These are phyloP conservation scores for Daedaleopsis nitida DNA, from an alignment of 768 basidiomycete species.

Conservation along the genomic window DNA sequence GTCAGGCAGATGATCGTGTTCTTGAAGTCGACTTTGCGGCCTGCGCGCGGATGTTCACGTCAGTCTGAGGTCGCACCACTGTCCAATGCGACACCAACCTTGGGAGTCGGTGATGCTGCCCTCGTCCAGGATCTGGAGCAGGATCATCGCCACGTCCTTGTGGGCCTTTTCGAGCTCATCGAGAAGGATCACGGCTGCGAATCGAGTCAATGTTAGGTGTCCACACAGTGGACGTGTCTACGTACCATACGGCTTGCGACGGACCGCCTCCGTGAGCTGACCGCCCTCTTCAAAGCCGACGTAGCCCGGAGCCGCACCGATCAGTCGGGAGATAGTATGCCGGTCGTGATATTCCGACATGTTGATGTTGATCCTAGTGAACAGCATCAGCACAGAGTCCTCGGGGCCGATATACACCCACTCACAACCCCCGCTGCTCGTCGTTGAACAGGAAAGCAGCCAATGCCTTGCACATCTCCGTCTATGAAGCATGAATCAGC, in stretches of 20 bases:
- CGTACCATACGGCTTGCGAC: slow-evolving; percentile 59
- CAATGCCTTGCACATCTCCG: slow-evolving; percentile 86
- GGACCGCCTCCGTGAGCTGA: slow-evolving; percentile 68
- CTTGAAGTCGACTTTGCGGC: slow-evolving; percentile 91
- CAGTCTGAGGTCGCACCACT: not conserved
- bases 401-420: slow-evolving; percentile 14
- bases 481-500: slow-evolving; percentile 43
- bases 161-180: slow-evolving; percentile 82
- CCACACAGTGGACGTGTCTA: not conserved
- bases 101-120: slow-evolving; percentile 89
- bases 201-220: not conserved
- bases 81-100: slow-evolving; percentile 1
- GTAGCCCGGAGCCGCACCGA: slow-evolving; percentile 93
- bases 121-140: slow-evolving; percentile 91
- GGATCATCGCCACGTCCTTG: slow-evolving; percentile 90
- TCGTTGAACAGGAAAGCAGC: slow-evolving; percentile 90
- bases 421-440: slow-evolving; percentile 81
- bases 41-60: not conserved
- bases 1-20: slow-evolving; percentile 93
- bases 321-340: slow-evolving; percentile 87
- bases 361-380: slow-evolving; percentile 79
- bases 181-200: slow-evolving; percentile 59
- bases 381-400: not conserved
- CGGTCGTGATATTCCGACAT: slow-evolving; percentile 97
- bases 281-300: slow-evolving; percentile 77